Evolutionary conservation across 768 basidiomycete species (phyloP).

Genomic region (Kwoniella sp.): DNA sequence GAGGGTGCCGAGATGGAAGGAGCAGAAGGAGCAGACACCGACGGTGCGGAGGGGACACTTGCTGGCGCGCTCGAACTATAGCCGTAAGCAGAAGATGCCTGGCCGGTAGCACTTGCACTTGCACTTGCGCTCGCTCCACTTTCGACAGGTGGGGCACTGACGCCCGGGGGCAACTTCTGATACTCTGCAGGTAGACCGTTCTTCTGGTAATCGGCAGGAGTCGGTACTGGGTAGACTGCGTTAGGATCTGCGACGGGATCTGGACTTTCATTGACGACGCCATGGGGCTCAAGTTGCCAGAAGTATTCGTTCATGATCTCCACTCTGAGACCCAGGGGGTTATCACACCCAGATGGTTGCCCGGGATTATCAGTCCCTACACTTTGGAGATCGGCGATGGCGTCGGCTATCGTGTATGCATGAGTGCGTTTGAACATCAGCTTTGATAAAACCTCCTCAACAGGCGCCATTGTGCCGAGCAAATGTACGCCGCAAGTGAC

Average conservation of each 20-base stretch:
- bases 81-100: background rate
- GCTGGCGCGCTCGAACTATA: background rate
- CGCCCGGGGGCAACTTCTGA: background rate
- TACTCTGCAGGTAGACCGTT: background rate
- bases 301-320: constrained; percentile 15
- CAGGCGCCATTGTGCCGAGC: no score
- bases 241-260: background rate
- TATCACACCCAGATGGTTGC: constrained; percentile 6
- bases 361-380: background rate
- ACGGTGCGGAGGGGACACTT: no score
- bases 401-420: constrained; percentile 7
- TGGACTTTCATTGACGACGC: constrained; percentile 9
- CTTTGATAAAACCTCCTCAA: no score
- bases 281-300: constrained; percentile 7
- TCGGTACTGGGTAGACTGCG: background rate
- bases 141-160: background rate
- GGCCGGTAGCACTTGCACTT: background rate
- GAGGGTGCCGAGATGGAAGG: no score
- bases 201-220: background rate
- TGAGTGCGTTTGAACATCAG: no score
- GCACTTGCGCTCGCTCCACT: background rate
- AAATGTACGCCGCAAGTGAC: no score
- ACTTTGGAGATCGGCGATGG: constrained; percentile 8
- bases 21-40: no score
- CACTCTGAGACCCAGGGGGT: background rate